Conservation (phyloP, 495 filamentous ascomycete species). For the Xylaria castorea region DNA sequence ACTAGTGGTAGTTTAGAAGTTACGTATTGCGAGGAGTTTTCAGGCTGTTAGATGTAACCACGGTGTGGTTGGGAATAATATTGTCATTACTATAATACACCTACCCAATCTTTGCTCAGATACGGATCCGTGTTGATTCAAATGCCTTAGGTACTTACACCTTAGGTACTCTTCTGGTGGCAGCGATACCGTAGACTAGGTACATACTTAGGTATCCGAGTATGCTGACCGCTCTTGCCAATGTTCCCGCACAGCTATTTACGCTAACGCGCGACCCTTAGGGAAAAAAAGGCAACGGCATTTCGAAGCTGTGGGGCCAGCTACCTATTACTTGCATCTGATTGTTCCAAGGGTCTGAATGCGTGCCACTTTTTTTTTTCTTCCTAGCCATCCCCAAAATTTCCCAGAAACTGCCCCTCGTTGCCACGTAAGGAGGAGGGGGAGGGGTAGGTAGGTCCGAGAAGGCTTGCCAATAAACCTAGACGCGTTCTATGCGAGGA, state of each 20-base stretch:
- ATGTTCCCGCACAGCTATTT: neutral
- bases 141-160: neutral
- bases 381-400: neutral
- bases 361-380: constrained; percentile 15
- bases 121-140: neutral
- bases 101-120: neutral
- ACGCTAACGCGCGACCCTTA: constrained; percentile 10
- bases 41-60: constrained; percentile 1
- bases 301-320: neutral
- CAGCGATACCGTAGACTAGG: neutral
- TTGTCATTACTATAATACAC: neutral
- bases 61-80: neutral
- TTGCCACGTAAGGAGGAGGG: constrained; percentile 23
- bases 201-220: neutral
- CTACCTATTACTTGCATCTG: constrained; percentile 7
- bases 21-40: neutral
- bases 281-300: constrained; percentile 8
- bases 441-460: constrained; percentile 1
- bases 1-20: neutral
- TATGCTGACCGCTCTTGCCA: constrained; percentile 16
- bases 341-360: constrained; percentile 19
- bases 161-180: neutral
- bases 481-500: constrained; percentile 6
- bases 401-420: constrained; percentile 6
- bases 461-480: neutral